Evolutionary conservation across 2,329 filamentous ascomycete genomes (phyloP), one percentile per base, ranked within the genome.

Genomic region (Ophioceras dolichostomum): DNA sequence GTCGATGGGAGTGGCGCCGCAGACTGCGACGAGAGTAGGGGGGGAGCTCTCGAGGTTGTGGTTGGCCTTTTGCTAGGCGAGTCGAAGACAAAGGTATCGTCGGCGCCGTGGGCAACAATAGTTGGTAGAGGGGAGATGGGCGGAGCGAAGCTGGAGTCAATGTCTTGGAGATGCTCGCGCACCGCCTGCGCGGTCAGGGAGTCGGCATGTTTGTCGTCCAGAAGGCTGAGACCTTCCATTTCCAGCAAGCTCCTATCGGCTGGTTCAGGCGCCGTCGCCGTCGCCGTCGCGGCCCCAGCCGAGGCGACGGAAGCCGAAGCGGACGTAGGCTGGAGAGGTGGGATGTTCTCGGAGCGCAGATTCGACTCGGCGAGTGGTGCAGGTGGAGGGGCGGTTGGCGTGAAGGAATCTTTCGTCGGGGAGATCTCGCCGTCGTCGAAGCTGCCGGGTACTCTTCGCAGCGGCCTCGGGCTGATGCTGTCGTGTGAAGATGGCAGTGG

Each of bases 121-220:
- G 60, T 60, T 26, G 62, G 64, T 33, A 77, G 64, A 10, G 75
- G 74, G 7, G 75, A 79, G 5, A 71, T 52, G 5, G 67, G 64
- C 2, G 71, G 68, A 38, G 76, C 52, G 48, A 80, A 80, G 56
- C 76, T 80, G 24, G 76, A 79, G 49, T 81, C 76, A 43, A 79
- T 66, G 48, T 80, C 76, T 46, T 70, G 65, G 16, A 80, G 54
- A 49, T 79, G 73, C 39, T 67, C 65, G 43, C 66, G 62, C 16
- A 76, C 62, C 31, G 64, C 64, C 33, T 67, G 62, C 45, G 75
- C 70, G 31, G 65, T 66, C 30, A 72, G 51, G 4, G 68, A 70
- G 38, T 74, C 67, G 38, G 65, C 58, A 34, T 59, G 59, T 26
- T 53, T 51, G 36, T 59, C 51, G 34, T 51, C 49, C 27, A 56